Evolutionary conservation across 148 eudicot genomes (phyloP).

Genomic region (Persicaria maculosa): DNA sequence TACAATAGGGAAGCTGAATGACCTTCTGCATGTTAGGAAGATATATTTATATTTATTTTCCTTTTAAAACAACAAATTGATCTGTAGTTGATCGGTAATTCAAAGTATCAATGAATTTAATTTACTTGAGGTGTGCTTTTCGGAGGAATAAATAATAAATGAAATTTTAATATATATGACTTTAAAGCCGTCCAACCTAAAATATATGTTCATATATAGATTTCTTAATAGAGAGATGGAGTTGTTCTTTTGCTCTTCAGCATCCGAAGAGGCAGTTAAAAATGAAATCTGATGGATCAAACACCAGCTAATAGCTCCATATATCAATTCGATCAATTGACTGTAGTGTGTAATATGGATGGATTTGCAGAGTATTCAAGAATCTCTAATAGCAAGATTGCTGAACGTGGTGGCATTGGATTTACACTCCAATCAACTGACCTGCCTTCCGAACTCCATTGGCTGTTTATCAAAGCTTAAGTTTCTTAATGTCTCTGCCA

Average conservation of each 20-base stretch:
- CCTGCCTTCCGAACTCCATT: constrained; percentile 66
- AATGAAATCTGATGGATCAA: no score
- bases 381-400: constrained; percentile 65
- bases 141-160: no score
- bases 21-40: no score
- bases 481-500: constrained; percentile 59
- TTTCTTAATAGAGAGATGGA: not conserved
- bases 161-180: no score
- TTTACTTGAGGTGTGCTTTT: not conserved
- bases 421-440: constrained; percentile 70
- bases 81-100: no score
- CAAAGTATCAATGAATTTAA: not conserved
- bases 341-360: not conserved
- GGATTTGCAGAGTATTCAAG: constrained; percentile 49
- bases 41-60: no score
- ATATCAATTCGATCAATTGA: not conserved
- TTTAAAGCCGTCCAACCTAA: no score
- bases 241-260: no score
- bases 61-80: no score
- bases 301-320: no score
- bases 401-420: constrained; percentile 57
- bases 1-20: no score
- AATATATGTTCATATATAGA: not conserved
- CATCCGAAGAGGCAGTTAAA: no score
- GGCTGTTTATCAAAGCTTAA: constrained; percentile 74